Evolutionary conservation across 805 yeast species (phyloP), one percentile per base, ranked within the genome.

Genomic region (Saccharomyces kudriavzevii): DNA sequence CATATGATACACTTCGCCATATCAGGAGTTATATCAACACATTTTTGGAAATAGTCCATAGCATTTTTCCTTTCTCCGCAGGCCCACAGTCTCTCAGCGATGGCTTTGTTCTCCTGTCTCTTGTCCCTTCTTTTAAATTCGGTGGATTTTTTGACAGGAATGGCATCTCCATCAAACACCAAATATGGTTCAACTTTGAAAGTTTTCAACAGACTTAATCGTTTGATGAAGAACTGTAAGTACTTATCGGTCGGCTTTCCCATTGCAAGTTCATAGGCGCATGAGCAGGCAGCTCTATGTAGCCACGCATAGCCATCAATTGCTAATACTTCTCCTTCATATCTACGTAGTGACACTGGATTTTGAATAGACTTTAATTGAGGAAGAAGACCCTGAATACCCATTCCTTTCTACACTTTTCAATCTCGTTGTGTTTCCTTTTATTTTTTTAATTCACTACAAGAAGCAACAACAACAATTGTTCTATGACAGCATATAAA

Each of bases 281-380:
- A 91, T 17, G 89, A 74, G 50, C 84, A 79, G 2, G 88, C 83
- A 4, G 94, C 91, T 58, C 88, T 80, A 70, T 94, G 99, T 4
- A 94, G 78, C 99, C 99, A 94, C 0, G 97, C 90, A 64, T 89
- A 94, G 0, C 96, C 91, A 66, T 94, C 99, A n/a, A 94, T 84
- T 0, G 96, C 99, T 46, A 91, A 71, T 0, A 87, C 82, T 62
- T 84, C 77, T 1, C 96, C 97, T 13, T 81, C 70, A 66, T 82
- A 88, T 35, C 78, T 71, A 52, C 78, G 77, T 48, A 91, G 70
- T 1, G 84, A 70, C 1, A 80, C 76, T 0, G 78, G 76, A 51
- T 77, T 77, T 61, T 87, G 94, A 45, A 88, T 85, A 28, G 86
- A 81, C 66, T 87, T 88, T 57, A 92, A 74, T 53, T 80, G 81